These are phyloP conservation scores for Torulaspora globosa DNA, from an alignment of 1,139 yeast species.

Conservation along the genomic window DNA sequence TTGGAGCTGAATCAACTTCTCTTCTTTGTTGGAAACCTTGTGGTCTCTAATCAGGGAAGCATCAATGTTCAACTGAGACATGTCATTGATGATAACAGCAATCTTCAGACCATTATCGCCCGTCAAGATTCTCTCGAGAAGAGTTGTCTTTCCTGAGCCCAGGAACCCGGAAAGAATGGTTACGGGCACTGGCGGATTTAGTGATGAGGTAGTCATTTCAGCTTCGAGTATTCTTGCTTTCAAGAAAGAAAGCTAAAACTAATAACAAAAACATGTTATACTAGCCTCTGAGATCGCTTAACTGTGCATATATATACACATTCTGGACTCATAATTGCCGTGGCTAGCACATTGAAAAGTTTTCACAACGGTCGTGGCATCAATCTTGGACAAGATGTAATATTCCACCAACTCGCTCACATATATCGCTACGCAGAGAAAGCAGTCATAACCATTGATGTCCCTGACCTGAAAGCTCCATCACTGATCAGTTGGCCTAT, in stretches of 20 bases:
- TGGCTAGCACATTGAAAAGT: not conserved
- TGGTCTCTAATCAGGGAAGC: constrained; percentile 42
- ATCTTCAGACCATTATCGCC: constrained; percentile 41
- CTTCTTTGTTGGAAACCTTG: constrained; percentile 42
- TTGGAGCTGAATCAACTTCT: constrained; percentile 44
- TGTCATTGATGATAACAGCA: constrained; percentile 47
- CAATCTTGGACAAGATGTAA: not conserved
- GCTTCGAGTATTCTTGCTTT: not conserved
- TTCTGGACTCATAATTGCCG: not conserved
- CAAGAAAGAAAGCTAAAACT: not conserved
- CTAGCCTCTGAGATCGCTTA: not conserved
- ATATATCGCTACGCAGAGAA: not conserved
- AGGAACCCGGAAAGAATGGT: constrained; percentile 45
- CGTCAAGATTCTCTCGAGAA: constrained; percentile 43
- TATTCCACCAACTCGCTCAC: not conserved
- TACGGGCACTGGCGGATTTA: constrained; percentile 39
- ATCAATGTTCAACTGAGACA: constrained; percentile 41
- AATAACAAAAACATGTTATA: not conserved
- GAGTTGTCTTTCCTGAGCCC: constrained; percentile 47
- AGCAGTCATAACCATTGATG: not conserved
- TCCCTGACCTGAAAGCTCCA: not conserved
- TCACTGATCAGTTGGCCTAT: not conserved
- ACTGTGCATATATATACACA: not conserved
- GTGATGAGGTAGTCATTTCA: not conserved
- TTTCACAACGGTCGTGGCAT: not conserved